Percentiles rank a stretch among this genome's conserved stretches.
These are phyloP conservation scores for Trichoderma reesei DNA, from an alignment of 495 filamentous ascomycete species.

Conservation along the genomic window DNA sequence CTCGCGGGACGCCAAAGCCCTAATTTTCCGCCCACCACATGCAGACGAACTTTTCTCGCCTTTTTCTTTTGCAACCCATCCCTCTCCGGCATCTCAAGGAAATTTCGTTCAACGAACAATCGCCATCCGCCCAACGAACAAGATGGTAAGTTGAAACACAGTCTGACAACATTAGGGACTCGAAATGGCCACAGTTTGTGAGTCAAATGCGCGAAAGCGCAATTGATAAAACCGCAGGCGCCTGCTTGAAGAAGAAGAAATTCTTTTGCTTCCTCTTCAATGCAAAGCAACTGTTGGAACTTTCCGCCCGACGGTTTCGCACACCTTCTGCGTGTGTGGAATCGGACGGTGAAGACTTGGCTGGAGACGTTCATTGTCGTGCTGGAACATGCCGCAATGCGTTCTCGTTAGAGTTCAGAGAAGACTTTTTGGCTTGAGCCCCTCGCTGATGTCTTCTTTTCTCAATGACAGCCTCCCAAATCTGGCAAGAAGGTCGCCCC, in stretches of 20 bases:
- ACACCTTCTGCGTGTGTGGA: conserved; percentile 28
- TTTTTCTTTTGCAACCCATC: conserved; percentile 1
- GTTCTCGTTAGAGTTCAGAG: conserved; percentile 87
- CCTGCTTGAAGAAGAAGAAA: too few relatives aligned
- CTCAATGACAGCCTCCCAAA: conserved; percentile 99
- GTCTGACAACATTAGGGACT: conserved; percentile 11
- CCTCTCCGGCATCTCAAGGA: conserved; percentile 2
- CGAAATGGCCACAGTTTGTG: conserved; percentile 14
- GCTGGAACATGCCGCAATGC: conserved; percentile 49
- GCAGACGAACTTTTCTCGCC: conserved; percentile 10
- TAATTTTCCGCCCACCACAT: conserved; percentile 11
- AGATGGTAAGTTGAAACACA: conserved; percentile 12
- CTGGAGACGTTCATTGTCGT: conserved; percentile 55
- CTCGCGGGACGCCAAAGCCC: conserved; percentile 1
- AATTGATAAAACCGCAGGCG: conserved; percentile 6
- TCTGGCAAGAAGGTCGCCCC: conserved; percentile 90
- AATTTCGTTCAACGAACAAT: conserved; percentile 8
- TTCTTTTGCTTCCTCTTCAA: not conserved
- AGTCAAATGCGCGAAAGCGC: conserved; percentile 8
- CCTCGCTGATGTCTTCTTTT: conserved; percentile 90
- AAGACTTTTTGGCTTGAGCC: conserved; percentile 45
- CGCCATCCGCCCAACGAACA: not conserved
- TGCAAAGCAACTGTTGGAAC: not conserved
- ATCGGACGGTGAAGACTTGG: conserved; percentile 59
- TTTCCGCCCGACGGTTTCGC: conserved; percentile 38